These are phyloP conservation scores for Malus hybrid DNA, from an alignment of 331 rosid genomes.

Conservation along the genomic window DNA sequence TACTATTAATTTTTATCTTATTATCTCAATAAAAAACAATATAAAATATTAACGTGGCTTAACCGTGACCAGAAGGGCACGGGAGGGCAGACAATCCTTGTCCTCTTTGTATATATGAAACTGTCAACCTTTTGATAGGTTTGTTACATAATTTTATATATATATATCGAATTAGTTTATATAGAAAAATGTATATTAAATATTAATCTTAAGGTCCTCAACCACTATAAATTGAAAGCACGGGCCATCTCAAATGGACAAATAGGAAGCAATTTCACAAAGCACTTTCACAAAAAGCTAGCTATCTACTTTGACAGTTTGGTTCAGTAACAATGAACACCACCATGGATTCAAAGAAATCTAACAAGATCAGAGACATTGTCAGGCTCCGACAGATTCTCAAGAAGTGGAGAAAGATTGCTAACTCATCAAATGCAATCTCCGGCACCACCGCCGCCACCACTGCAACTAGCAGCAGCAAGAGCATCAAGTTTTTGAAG, in stretches of 20 bases:
- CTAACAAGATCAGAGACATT: constrained; percentile 82
- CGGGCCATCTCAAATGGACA: constrained; percentile 6
- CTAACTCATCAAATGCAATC: constrained; percentile 47
- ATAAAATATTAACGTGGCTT: too few relatives aligned
- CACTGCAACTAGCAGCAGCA: constrained; percentile 19
- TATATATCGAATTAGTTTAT: neutral
- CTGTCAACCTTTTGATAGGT: neutral
- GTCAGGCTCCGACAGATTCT: constrained; percentile 92
- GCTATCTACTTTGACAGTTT: neutral
- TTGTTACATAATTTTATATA: neutral
- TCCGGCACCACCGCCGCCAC: constrained; percentile 12
- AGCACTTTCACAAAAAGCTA: neutral
- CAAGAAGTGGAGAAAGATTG: constrained; percentile 87
- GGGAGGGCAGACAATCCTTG: too few relatives aligned
- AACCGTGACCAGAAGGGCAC: too few relatives aligned
- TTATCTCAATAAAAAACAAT: too few relatives aligned
- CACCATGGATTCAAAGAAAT: constrained; percentile 65
- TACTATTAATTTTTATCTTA: too few relatives aligned
- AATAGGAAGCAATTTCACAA: neutral
- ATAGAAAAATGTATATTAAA: constrained; percentile 10
- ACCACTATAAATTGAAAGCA: constrained; percentile 47
- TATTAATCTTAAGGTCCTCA: neutral
- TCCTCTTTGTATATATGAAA: neutral
- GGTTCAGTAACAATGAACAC: neutral
- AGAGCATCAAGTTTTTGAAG: constrained; percentile 60